A percentile compares a stretch with the other conserved stretches of the same genome.
phyloP scores from a whole-genome alignment of 495 filamentous ascomycete genomes.

The Barbatosphaeria neglecta region DNA sequence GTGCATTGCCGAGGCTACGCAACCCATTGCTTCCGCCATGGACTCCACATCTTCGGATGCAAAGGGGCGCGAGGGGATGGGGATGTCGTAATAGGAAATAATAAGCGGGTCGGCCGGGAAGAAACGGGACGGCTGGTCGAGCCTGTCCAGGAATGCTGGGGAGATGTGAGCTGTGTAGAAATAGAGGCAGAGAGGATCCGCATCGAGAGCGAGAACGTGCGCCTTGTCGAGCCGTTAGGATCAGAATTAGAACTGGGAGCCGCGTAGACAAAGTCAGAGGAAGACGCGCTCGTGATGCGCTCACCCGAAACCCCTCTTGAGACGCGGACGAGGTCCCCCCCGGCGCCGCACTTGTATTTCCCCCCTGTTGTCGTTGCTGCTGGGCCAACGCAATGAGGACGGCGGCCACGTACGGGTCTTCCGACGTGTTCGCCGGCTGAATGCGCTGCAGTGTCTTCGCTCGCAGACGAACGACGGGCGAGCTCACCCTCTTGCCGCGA shows the following conservation, averaged over 20 bases:
- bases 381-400: background rate
- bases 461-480: background rate
- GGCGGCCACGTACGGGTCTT: background rate
- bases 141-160: background rate
- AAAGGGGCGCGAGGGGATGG: background rate
- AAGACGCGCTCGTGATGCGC: too few relatives aligned
- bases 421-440: background rate
- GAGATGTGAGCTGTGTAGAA: background rate
- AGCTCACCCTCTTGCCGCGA: background rate
- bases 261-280: background rate
- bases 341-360: background rate
- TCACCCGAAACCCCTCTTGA: too few relatives aligned
- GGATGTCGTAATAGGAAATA: background rate
- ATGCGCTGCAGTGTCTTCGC: background rate
- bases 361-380: background rate
- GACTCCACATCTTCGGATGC: background rate
- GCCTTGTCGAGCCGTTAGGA: background rate
- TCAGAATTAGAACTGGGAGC: background rate
- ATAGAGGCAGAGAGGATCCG: background rate
- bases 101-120: background rate
- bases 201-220: background rate
- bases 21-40: background rate
- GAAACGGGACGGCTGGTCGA: background rate
- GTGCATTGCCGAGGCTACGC: background rate
- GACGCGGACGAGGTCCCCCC: background rate